Base-by-base conservation (phyloP, 106 monocot species). In the Phalaenopsis aphrodite region DNA sequence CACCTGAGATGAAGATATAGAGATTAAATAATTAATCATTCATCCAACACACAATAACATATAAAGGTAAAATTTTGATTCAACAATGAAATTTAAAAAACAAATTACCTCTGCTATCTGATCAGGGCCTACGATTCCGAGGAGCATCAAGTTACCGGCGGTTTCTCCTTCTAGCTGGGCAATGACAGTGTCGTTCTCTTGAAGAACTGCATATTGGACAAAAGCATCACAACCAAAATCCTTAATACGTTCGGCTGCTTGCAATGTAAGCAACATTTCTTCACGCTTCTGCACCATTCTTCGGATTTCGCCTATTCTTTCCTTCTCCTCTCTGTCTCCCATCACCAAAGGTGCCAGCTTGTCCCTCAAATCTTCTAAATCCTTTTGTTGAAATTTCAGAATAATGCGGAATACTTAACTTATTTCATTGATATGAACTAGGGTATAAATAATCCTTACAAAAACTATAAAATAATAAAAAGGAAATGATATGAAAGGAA, bases 241-340 rank as follows among this genome's bases (percentile, higher is more conserved):
- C 88, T 85, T 85, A 77, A 87, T 87, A 41, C 91, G 64, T 79
- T 89, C 87, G 9, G 88, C 91, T 39, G 87, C 91, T 77, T 89
- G 88, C 19, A 91, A 4, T n/a, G 75, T 47, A 24, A 75, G 78
- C 81, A 87, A 41, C 41, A 91, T 19, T 49, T 91, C 91, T 72
- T 91, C 91, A 16, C 91, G 88, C 14, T 67, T 66, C 46, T 85
- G 87, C 79, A 89, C 89, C 66, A 91, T 76, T 76, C 81, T 83
- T 45, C 91, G 81, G 24, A 93, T 91, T 77, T 93, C 93, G 56
- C 93, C 96, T 14, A 96, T 80, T 43, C 93, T 91, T 80, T 90
- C 90, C 86, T 96, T 96, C 85, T 96, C 96, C 83, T 90, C 90
- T 55, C 76, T 83, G 86, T 96, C 93, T 79, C 89, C 91, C 96